These are phyloP conservation scores for Cadophora malorum DNA, from an alignment of 2,329 filamentous ascomycete genomes.

Conservation along the genomic window DNA sequence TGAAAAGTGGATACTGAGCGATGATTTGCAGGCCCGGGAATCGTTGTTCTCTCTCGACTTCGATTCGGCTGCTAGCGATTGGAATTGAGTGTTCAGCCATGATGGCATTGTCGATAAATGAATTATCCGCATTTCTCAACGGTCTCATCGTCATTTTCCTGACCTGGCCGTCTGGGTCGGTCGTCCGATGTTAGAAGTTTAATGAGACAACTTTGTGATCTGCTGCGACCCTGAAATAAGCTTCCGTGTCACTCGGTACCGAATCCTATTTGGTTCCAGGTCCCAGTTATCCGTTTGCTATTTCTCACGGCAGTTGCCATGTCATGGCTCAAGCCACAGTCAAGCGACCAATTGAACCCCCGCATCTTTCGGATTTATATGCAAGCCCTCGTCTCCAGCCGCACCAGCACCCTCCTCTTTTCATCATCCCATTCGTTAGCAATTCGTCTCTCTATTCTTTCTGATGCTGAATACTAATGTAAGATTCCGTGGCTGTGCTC, in stretches of 20 bases:
- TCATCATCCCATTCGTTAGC: neutral
- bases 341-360: conserved; percentile 22
- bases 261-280: neutral
- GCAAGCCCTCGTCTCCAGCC: conserved; percentile 11
- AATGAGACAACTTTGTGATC: neutral
- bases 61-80: conserved; percentile 13
- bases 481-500: conserved; percentile 5
- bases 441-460: neutral
- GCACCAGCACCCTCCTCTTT: neutral
- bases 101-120: neutral
- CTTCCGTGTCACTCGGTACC: neutral
- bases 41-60: conserved; percentile 30
- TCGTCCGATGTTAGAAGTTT: neutral
- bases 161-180: neutral
- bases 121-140: neutral
- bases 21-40: conserved; percentile 20
- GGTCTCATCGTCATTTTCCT: too few species aligned
- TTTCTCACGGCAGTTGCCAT: conserved; percentile 13
- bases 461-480: neutral
- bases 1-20: conserved; percentile 29
- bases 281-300: neutral
- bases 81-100: conserved; percentile 11
- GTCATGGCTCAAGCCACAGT: conserved; percentile 21
- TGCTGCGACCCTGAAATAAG: neutral
- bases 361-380: conserved; percentile 23